Evolutionary conservation across 164 flowering plant genomes (phyloP), one percentile per base, ranked within the genome.

Genomic region (Vitis riparia): DNA sequence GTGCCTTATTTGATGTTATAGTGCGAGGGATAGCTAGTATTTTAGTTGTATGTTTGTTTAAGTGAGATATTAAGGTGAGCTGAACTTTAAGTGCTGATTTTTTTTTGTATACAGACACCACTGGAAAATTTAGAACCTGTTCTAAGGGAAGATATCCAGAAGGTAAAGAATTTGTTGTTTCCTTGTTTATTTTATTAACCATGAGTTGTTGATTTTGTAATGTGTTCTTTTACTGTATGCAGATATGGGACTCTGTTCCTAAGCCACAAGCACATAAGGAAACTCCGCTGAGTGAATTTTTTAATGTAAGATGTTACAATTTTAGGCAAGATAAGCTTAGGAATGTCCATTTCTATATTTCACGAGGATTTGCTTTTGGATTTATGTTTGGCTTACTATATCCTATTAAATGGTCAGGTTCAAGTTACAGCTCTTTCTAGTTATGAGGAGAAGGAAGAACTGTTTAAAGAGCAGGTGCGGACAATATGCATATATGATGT

Each of bases 191-290:
- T 63, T 23, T 63, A 49, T 66, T 16, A 16, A 49, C 15, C 32
- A 3, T 53, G 63, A 15, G 16, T 55, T 19, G 8, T 14, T 58
- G 60, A 2, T 65, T 63, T 52, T 67, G 17, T 71, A 6, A n/a
- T 32, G 48, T 2, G 50, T 55, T 65, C 55, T 71, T 65, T 30
- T 65, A 49, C 69, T 62, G 49, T 7, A 11, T 71, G 73, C 85
- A 96, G 99, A 96, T 96, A 79, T 96, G 99, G 99, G 95, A 93
- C 79, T 77, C 87, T 67, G 97, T 96, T 82, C 91, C 92, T 23
- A 93, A 90, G 72, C 98, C 98, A 70, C 72, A 87, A 75, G 93
- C 91, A 66, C 98, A 89, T 78, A 87, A 87, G 77, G 88, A 88
- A 53, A 96, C 98, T 58, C 99, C 92, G 14, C 76, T 96, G 15